Base-by-base conservation (phyloP, 2,329 filamentous ascomycete species). In the Pleomassaria siparia region DNA sequence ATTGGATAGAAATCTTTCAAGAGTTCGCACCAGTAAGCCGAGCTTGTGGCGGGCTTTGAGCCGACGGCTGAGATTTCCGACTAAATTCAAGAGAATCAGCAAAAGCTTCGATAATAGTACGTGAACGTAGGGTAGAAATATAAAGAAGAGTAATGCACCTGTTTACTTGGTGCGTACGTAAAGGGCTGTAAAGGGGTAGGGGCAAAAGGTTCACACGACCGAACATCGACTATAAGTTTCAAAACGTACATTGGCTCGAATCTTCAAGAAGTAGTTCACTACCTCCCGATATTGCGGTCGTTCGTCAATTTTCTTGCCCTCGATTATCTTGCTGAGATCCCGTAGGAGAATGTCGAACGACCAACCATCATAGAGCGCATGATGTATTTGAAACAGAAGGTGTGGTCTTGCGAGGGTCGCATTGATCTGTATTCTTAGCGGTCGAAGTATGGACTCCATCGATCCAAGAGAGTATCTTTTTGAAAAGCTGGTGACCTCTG, bases 351-450 rank as follows among this genome's bases (percentile, higher is more conserved):
- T 74, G 43, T 96, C 87, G 62, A 91, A 80, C 0, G 90, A 91
- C 91, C 91, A 96, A n/a, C 91, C 91, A 67, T 96, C 91, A 62
- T 95, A 96, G 1, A 95, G 67, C 0, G 89, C 84, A 69, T 96
- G 91, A 63, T 95, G 91, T 0, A 95, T 74, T 11, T 86, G 77
- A 36, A 89, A 66, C 3, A 73, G 56, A 25, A 40, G 53, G 46
- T 4, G 62, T 41, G 15, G 55, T 15, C 7, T 43, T 25, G 43
- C 54, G 40, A 11, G 57, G 11, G 25, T 42, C 13, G 50, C 41
- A 20, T 50, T 56, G 1, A 91, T 70, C 49, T 88, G 80, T n/a
- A 90, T 70, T 13, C 67, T 71, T 12, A 91, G 73, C 0, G 90
- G 89, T 24, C 74, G 73, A 2, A 88, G 72, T 12, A 81, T 57